Evolutionary conservation across 169 alveolate genomes (phyloP).

Genomic region (Besnoitia besnoiti): DNA sequence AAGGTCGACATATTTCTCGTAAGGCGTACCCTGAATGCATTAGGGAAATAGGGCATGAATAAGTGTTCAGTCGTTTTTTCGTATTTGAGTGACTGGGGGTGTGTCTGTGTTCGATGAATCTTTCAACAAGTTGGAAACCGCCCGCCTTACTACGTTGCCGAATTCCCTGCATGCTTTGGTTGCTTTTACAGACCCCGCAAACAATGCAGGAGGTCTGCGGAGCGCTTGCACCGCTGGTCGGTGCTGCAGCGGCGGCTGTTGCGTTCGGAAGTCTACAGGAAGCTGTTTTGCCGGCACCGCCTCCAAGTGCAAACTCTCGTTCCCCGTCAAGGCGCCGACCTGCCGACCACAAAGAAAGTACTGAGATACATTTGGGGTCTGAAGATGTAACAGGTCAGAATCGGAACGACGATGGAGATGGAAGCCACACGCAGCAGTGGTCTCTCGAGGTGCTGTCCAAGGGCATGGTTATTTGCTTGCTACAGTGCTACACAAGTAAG

Average conservation of each 20-base stretch:
- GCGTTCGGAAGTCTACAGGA: background rate
- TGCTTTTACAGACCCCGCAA: too few relatives aligned
- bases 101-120: too few relatives aligned
- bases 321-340: background rate
- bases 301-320: background rate
- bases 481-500: constrained; percentile 43
- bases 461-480: background rate
- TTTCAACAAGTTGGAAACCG: too few relatives aligned
- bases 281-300: background rate
- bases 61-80: too few relatives aligned
- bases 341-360: background rate
- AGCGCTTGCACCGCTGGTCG: constrained; percentile 21
- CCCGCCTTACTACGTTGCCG: too few relatives aligned
- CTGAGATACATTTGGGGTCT: background rate
- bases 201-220: constrained; percentile 15
- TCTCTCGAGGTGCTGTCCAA: background rate
- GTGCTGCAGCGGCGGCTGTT: background rate
- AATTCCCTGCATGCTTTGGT: too few relatives aligned
- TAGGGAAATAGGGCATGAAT: too few relatives aligned
- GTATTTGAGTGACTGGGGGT: too few relatives aligned
- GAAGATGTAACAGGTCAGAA: too few relatives aligned
- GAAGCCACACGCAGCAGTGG: background rate
- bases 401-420: background rate
- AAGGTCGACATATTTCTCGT: constrained; percentile 4
- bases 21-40: too few relatives aligned